phyloP scores from a whole-genome alignment of 257 asterid genomes.

The Marsdenia floribunda region DNA sequence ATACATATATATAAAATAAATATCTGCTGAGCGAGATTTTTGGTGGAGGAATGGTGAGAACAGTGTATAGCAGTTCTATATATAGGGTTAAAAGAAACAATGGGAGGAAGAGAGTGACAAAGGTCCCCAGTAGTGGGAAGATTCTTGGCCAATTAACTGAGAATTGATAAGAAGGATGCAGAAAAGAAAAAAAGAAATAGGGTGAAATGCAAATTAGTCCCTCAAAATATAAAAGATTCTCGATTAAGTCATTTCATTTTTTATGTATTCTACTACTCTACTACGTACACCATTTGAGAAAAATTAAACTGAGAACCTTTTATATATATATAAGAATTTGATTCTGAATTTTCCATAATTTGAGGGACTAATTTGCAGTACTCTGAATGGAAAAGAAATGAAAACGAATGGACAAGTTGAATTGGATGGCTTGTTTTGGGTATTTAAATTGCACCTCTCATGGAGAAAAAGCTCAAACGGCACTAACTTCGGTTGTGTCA shows the following conservation, averaged over 20 bases:
- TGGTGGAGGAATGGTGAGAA: not conserved
- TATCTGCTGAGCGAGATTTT: not conserved
- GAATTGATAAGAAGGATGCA: not conserved
- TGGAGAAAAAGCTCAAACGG: conserved; percentile 3
- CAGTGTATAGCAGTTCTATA: not conserved
- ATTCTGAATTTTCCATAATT: no score
- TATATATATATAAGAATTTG: no score
- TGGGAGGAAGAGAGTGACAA: not conserved
- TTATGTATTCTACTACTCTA: no score
- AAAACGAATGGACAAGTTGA: not conserved
- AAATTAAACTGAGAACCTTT: no score
- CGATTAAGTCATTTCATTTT: no score
- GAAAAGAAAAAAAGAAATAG: not conserved
- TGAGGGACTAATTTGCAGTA: no score
- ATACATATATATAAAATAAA: no score
- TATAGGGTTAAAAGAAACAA: not conserved
- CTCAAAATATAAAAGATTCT: no score
- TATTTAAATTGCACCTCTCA: not conserved
- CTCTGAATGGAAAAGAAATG: no score
- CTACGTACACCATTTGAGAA: no score
- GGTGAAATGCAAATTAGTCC: not conserved
- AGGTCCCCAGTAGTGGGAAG: conserved; percentile 19
- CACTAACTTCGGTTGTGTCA: conserved; percentile 7
- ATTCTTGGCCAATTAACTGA: not conserved
- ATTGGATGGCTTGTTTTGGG: conserved; percentile 6